Evolutionary conservation across 2,329 filamentous ascomycete species (phyloP).

Genomic region (Chaetomium globosum): DNA sequence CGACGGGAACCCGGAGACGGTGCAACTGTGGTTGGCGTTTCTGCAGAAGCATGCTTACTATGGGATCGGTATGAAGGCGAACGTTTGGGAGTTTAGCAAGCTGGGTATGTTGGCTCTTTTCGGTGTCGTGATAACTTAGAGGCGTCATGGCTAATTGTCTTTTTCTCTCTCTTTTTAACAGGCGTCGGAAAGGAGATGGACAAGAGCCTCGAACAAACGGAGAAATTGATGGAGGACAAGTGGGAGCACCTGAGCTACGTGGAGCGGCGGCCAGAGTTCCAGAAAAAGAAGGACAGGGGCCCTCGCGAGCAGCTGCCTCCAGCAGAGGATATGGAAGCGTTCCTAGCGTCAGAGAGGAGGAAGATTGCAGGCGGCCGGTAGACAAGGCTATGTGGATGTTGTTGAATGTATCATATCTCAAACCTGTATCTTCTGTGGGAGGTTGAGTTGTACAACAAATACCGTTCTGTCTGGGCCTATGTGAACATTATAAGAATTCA

Average conservation of each 20-base stretch:
- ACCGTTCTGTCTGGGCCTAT: not conserved
- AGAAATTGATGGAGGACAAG: conserved; percentile 50
- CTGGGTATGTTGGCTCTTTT: conserved; percentile 56
- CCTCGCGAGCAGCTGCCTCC: conserved; percentile 53
- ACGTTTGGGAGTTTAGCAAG: conserved; percentile 85
- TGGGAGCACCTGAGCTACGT: conserved; percentile 60
- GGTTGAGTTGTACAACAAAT: conserved; percentile 18
- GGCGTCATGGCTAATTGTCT: not conserved
- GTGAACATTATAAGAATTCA: not conserved
- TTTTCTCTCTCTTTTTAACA: conserved; percentile 36
- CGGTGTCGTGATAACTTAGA: conserved; percentile 4
- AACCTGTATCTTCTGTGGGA: not conserved
- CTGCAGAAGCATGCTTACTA: conserved; percentile 89
- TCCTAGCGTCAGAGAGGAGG: conserved; percentile 57
- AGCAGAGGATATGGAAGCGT: conserved; percentile 59
- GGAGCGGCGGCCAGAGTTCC: conserved; percentile 46
- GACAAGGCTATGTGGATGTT: conserved; percentile 26
- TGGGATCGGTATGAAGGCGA: conserved; percentile 98
- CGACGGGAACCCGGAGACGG: conserved; percentile 84
- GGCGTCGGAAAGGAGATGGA: conserved; percentile 58
- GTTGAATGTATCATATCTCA: conserved; percentile 21
- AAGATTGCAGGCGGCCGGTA: conserved; percentile 41
- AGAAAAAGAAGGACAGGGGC: conserved; percentile 58
- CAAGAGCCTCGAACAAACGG: conserved; percentile 48
- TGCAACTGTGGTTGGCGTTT: conserved; percentile 91